Conservation (phyloP, 805 yeast species). For the Saturnispora galanensis region DNA sequence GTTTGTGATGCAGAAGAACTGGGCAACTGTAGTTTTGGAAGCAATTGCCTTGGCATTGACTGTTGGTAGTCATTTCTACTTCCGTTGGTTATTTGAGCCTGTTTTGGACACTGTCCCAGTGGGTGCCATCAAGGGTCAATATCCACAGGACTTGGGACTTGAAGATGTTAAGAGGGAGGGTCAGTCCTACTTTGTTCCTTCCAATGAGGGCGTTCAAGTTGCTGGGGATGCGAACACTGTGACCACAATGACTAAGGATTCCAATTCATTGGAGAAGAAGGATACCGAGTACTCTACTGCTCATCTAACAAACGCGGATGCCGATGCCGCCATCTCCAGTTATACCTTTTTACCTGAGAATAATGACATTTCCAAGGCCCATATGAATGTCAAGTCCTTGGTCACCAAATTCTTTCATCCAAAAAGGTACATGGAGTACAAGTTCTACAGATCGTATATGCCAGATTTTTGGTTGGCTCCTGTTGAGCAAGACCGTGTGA, state of each 20-base stretch:
- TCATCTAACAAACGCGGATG: constrained; percentile 1
- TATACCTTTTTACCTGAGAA: constrained; percentile 6
- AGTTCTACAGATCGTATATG: constrained; percentile 26
- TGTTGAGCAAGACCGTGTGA: constrained; percentile 11
- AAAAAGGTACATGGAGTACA: constrained; percentile 20
- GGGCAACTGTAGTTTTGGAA: constrained; percentile 71
- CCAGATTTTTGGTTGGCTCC: constrained; percentile 26
- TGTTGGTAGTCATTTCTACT: constrained; percentile 46
- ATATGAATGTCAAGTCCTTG: not conserved
- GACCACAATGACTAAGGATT: not conserved
- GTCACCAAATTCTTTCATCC: constrained; percentile 24
- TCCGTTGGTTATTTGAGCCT: constrained; percentile 51
- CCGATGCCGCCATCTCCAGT: constrained; percentile 5
- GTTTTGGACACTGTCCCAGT: constrained; percentile 62
- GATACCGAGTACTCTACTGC: constrained; percentile 1
- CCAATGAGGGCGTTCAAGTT: constrained; percentile 6
- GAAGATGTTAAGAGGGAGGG: constrained; percentile 40
- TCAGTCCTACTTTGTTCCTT: constrained; percentile 16
- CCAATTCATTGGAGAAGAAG: constrained; percentile 4
- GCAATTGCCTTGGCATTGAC: constrained; percentile 50
- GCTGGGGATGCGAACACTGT: not conserved
- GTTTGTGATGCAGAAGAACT: constrained; percentile 66
- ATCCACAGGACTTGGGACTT: constrained; percentile 61
- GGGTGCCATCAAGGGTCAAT: constrained; percentile 42
- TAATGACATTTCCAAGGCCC: not conserved